Evolutionary conservation across 1,284 basidiomycete genomes (phyloP), one percentile per base, ranked within the genome.

Genomic region (Leccinum fallax): DNA sequence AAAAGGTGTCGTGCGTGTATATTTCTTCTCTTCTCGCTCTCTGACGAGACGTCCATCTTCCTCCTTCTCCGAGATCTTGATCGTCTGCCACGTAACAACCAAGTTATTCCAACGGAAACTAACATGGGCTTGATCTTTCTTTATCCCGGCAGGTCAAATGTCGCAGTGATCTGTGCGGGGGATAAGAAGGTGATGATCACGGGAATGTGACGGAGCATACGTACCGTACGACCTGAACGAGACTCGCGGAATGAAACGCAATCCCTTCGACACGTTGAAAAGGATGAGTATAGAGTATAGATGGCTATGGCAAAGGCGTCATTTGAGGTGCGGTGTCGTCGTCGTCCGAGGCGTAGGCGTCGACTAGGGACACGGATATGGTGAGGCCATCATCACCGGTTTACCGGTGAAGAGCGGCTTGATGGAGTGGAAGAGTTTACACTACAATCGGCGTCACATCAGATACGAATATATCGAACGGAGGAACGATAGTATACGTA

Each of bases 341-440:
- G 69, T 89, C 88, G 71, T 86, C 87, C 21, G 88, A 89, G n/a
- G 87, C 87, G 71, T 91, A 90, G 60, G 81, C 84, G 65, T 83
- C 76, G 49, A 86, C 76, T 62, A 87, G 76, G 70, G 87, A 84
- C 86, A 89, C 88, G 77, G 65, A 68, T 66, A 54, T 38, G 62
- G 61, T 46, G 53, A 57, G 57, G 61, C 28, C 28, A 28, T 28
- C 28, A 28, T 28, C 28, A 28, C 28, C 28, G 8, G 28, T 28
- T 32, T 98, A 75, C 92, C 92, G 60, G 85, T 81, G 78, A 98
- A 98, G 57, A 98, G 85, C 36, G 96, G 95, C 78, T 97, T 97
- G 80, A 98, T 97, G 56, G 96, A 97, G 75, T 97, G 92, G 87
- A 96, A 98, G 64, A 98, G 88, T 81, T 96, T 93, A 83, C 94